A percentile compares a stretch with the other conserved stretches of the same genome.
Conservation (phyloP, 768 basidiomycete genomes). For the Suillus tomentosus region DNA sequence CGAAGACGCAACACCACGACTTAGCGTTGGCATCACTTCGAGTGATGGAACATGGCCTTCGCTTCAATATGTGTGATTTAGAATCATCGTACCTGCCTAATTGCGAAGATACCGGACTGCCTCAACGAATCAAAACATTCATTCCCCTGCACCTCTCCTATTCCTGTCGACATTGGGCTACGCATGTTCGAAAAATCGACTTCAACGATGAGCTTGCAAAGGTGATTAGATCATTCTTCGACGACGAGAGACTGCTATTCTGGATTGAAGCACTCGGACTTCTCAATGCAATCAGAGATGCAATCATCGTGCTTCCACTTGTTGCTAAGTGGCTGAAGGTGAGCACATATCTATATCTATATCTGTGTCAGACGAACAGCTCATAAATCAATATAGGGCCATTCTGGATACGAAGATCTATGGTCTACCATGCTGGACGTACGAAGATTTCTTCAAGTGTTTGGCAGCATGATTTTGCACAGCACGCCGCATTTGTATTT, state of each 20-base stretch:
- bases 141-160: neutral
- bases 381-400: neutral
- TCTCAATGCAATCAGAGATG: neutral
- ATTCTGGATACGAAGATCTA: too few species aligned
- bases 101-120: slow-evolving; percentile 18
- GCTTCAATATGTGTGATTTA: slow-evolving; percentile 39
- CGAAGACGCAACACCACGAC: neutral
- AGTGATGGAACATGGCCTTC: slow-evolving; percentile 31
- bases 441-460: too few species aligned
- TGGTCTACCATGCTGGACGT: too few species aligned
- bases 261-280: too few species aligned
- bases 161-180: neutral
- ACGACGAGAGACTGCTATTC: neutral
- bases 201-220: neutral
- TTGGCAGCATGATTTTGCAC: too few species aligned
- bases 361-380: too few species aligned
- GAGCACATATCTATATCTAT: too few species aligned
- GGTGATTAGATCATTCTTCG: neutral
- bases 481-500: neutral
- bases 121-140: neutral
- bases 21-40: slow-evolving; percentile 20
- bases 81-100: slow-evolving; percentile 33
- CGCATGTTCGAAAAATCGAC: neutral
- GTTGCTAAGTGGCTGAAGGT: neutral
- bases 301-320: neutral